Evolutionary conservation across 1,139 yeast species (phyloP), one percentile per base, ranked within the genome.

Genomic region (Scheffersomyces titani): DNA sequence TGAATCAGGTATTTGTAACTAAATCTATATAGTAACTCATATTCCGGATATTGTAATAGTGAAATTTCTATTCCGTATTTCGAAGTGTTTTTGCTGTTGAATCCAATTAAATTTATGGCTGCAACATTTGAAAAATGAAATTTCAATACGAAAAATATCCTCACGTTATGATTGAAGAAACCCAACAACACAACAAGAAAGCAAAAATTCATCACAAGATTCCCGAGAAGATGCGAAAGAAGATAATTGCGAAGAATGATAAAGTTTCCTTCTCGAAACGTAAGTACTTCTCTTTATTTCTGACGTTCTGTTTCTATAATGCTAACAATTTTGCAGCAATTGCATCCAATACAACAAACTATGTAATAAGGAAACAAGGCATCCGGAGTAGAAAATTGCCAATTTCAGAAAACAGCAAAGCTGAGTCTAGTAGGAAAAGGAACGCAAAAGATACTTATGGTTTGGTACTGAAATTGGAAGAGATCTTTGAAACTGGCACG

Each of bases 381-480:
- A 30, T 4, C 4, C 2, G 40, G 13, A 30, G 16, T 30, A 30
- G 2, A 30, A 30, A 30, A 16, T 9, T 30, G 40, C 13, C 40
- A 30, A 30, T 30, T 30, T 30, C 40, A 30, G 40, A 30, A 11
- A 9, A 3, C 40, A 30, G 11, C 40, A 30, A 30, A 30, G 5
- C 40, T 3, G 13, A 30, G 13, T 11, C 40, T 30, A 30, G 13
- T 7, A 30, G 40, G 4, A 30, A 9, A 16, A 30, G 40, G 13
- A 30, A 30, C 16, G 13, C 40, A 30, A 30, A 30, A 30, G 40
- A 30, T 9, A 30, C 40, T 5, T 46, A 20, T 5, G 49, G 16
- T 19, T 46, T 46, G 49, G 81, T 81, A 6, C 75, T 76, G 44
- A 69, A 63, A 54, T 64, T 76, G 47, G 80, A 77, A 24, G 77